Evolutionary conservation across 768 basidiomycete species (phyloP).

Genomic region (Leccinum truebloodii): DNA sequence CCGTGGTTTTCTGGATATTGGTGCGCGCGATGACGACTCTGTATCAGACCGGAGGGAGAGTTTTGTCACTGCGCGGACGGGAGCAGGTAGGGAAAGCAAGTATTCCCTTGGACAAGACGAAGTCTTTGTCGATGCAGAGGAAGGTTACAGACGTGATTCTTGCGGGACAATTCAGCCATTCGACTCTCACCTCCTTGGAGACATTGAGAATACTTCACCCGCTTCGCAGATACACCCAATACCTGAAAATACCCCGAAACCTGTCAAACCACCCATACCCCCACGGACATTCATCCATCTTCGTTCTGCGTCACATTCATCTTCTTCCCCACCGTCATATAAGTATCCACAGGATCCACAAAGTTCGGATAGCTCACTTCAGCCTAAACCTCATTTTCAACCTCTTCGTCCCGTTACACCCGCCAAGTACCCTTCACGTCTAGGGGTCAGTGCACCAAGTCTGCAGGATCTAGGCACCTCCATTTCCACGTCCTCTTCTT

Average conservation of each 20-base stretch:
- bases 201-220: conserved; percentile 7
- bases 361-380: conserved; percentile 21
- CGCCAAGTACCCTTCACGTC: conserved; percentile 7
- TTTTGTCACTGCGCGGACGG: conserved; percentile 50
- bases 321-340: conserved; percentile 30
- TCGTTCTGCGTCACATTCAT: conserved; percentile 20
- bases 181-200: conserved; percentile 21
- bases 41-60: conserved; percentile 57
- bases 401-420: conserved; percentile 15
- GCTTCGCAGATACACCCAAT: conserved; percentile 2
- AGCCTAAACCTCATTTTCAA: conserved; percentile 11
- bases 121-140: conserved; percentile 31
- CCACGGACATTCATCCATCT: conserved; percentile 15
- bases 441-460: conserved; percentile 25
- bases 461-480: conserved; percentile 28
- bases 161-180: conserved; percentile 25
- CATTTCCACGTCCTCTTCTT: conserved; percentile 48
- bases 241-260: conserved; percentile 4
- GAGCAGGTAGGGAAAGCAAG: conserved; percentile 30
- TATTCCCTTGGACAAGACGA: conserved; percentile 32
- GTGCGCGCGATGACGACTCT: conserved; percentile 39
- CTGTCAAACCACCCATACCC: conserved; percentile 24
- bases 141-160: conserved; percentile 24
- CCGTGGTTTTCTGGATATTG: conserved; percentile 25
- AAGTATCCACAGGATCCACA: conserved; percentile 19